Evolutionary conservation across 371 early-diverging fungal species (phyloP).

Genomic region (Catenaria anguillulae): DNA sequence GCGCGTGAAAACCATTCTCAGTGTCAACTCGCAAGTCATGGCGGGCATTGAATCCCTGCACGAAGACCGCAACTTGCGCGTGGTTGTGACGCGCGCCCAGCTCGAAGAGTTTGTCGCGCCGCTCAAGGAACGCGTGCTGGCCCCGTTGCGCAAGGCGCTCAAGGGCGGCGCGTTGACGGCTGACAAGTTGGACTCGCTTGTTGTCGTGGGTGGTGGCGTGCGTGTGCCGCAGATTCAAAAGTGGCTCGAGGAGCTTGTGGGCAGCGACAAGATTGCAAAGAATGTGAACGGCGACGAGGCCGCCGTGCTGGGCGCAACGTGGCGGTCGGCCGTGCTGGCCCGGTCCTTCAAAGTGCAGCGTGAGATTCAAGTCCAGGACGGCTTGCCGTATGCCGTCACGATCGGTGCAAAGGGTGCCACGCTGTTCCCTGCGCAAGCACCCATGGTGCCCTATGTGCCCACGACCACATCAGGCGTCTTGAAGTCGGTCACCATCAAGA

Average conservation of each 20-base stretch:
- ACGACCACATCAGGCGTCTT: slow-evolving; percentile 7
- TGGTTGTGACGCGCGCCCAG: slow-evolving; percentile 56
- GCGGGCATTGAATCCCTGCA: slow-evolving; percentile 79
- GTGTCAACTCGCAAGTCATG: slow-evolving; percentile 73
- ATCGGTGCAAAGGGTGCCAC: not conserved
- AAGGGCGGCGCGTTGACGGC: slow-evolving; percentile 41
- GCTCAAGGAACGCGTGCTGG: slow-evolving; percentile 49
- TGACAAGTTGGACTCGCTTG: slow-evolving; percentile 48
- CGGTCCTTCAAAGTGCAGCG: slow-evolving; percentile 65
- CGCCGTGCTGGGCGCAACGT: slow-evolving; percentile 82
- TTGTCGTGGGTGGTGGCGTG: slow-evolving; percentile 87
- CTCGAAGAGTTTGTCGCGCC: slow-evolving; percentile 52
- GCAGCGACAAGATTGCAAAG: slow-evolving; percentile 67
- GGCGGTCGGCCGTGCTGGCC: slow-evolving; percentile 73
- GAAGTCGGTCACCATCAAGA: slow-evolving; percentile 1
- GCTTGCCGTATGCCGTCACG: slow-evolving; percentile 38
- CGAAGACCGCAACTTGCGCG: slow-evolving; percentile 70
- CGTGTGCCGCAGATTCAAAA: slow-evolving; percentile 71
- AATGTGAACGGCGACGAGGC: slow-evolving; percentile 93
- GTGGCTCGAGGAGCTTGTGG: not conserved
- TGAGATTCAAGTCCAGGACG: slow-evolving; percentile 71
- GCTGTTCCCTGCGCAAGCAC: not conserved
- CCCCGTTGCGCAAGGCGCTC: slow-evolving; percentile 56
- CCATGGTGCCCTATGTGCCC: slow-evolving; percentile 13
- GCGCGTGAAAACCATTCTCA: slow-evolving; percentile 86